Evolutionary conservation across 169 alveolate species (phyloP).

Genomic region (Eimeria zaria): DNA sequence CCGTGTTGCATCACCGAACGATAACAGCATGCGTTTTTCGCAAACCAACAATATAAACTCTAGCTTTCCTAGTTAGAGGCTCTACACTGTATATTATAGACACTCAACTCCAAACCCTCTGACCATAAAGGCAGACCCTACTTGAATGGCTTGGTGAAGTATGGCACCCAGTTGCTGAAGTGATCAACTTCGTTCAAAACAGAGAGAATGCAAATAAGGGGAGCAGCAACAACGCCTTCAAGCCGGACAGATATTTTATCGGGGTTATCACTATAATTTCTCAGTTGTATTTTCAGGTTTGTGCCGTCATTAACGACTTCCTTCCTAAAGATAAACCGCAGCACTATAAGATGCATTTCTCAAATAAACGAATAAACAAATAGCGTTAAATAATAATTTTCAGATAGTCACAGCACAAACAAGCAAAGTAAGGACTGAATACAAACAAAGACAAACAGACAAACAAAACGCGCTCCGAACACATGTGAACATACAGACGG

Average conservation of each 20-base stretch:
- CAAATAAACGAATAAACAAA: neutral
- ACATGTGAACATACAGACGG: neutral
- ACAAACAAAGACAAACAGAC: too few species aligned
- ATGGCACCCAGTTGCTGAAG: slow-evolving; percentile 80
- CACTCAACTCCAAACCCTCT: neutral
- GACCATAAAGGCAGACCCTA: slow-evolving; percentile 21
- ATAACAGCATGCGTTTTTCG: too few species aligned
- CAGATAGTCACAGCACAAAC: neutral
- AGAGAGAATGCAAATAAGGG: slow-evolving; percentile 71
- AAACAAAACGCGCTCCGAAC: too few species aligned
- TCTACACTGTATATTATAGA: neutral
- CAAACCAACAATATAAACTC: neutral
- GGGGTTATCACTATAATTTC: slow-evolving; percentile 73
- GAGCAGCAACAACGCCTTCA: slow-evolving; percentile 77
- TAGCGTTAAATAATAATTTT: neutral
- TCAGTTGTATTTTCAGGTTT: slow-evolving; percentile 18
- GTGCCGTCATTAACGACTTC: slow-evolving; percentile 44
- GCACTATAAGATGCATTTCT: neutral
- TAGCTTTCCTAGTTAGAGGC: neutral
- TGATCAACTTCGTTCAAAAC: slow-evolving; percentile 83
- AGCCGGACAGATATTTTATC: slow-evolving; percentile 70
- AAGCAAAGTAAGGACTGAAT: neutral
- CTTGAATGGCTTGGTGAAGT: slow-evolving; percentile 82
- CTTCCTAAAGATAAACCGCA: slow-evolving; percentile 5
- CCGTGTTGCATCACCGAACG: neutral